Evolutionary conservation across 345 rosid species (phyloP), one percentile per base, ranked within the genome.

Genomic region (Corchorus capsularis): DNA sequence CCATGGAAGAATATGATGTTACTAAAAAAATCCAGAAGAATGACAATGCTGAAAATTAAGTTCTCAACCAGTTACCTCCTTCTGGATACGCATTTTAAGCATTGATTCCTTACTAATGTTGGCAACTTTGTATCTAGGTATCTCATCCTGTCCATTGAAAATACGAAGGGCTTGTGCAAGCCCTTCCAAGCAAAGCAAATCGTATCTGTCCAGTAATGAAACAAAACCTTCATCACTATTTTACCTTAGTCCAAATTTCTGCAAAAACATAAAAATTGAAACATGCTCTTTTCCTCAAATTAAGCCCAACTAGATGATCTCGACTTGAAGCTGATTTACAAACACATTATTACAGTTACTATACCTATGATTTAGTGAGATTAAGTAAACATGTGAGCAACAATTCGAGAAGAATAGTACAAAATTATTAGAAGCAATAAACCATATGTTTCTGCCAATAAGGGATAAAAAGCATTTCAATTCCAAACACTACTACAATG

Each of bases 141-240:
- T 79, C 79, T 83, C 81, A 64, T 93, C 89, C 80, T 88, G 83
- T 78, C 84, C 65, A 71, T 82, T 90, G 86, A 96, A 96, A 82
- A 93, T 57, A 6, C 95, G 91, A 47, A 96, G 98, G 77, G 99
- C 90, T 88, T 83, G 95, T n/a, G 98, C 97, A 82, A 96, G 85
- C 63, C 99, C 99, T 86, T 93, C 98, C 9, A 92, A 94, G 85
- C 97, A 96, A 52, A 96, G 97, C 79, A 96, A 86, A 87, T 96
- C 99, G 13, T 92, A 92, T 82, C 99, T 96, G 86, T 76, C 39
- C 57, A 71, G 6, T 47, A 65, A 47, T 13, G 32, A 66, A 64
- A 67, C 7, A 67, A 17, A 8, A 10, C 4, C 12, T 13, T 78
- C 60, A 57, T 63, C 46, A 2, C 37, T 12, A 49, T 57, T 59